Base-by-base conservation (phyloP, 805 yeast species). In the Lipomyces sp. region DNA sequence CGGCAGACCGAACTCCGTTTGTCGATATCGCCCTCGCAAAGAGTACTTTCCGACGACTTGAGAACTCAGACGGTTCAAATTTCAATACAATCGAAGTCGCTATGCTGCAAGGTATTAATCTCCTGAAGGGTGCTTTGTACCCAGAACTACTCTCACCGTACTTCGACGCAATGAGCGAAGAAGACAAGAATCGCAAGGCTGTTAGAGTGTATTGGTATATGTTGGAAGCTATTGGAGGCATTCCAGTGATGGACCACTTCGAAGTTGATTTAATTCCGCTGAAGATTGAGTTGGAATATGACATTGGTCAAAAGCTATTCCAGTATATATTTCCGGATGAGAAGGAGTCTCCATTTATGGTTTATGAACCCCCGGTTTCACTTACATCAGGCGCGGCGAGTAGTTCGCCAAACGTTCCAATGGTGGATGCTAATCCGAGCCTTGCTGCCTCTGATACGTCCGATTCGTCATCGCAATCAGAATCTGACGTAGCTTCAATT, bases 221-320 rank as follows among this genome's bases (percentile, higher is more conserved):
- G 87, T 84, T 89, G 61, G 86, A 85, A 63, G 92, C 96, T 0
- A 89, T 94, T 64, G 98, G 97, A 39, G 98, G 98, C 10, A 92
- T 93, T 60, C 84, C 90, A n/a, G 87, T 93, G 32, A 81, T 93
- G 78, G 87, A 86, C 66, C 79, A 83, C 60, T 87, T 91, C 32
- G 85, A 85, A 48, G 80, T 90, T 24, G 76, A 78, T 1, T 76
- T 91, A 18, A 82, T 84, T 61, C 97, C 97, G 0, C 73, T 93
- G 67, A 86, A 85, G 66, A 72, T 94, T 2, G 89, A 88, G 69
- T 75, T 94, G 50, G 98, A 93, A 67, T 90, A 89, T 69, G 80
- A 79, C 0, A 85, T 93, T 0, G 88, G 92, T 0, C 83, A 83
- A 51, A 84, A 83, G 71, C 75, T 93, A 33, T 80, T 89, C 73